phyloP scores from a whole-genome alignment of 192 early-diverging fungal species.

The Obelidium mucronatum region DNA sequence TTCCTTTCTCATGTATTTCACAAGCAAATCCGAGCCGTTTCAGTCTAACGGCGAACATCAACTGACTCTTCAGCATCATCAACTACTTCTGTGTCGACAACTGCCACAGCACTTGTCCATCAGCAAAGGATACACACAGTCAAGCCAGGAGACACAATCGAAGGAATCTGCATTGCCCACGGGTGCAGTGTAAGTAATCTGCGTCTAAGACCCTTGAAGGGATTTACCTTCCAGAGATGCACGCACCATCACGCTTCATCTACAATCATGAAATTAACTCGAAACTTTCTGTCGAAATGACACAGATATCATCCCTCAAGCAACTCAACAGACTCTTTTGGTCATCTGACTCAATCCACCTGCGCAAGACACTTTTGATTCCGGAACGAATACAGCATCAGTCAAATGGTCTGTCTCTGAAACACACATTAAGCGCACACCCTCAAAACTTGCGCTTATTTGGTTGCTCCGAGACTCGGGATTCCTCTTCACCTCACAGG shows the following conservation, averaged over 20 bases:
- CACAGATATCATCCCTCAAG: conserved; percentile 24
- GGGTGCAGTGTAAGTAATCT: conserved; percentile 14
- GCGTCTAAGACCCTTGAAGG: too few relatives aligned
- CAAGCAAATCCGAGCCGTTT: too few relatives aligned
- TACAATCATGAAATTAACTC: neutral
- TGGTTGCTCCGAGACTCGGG: too few relatives aligned
- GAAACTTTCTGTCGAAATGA: neutral
- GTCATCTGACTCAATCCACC: conserved; percentile 32
- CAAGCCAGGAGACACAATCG: conserved; percentile 17
- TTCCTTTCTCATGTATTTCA: too few relatives aligned
- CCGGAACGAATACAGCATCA: neutral
- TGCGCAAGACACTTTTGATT: conserved; percentile 18
- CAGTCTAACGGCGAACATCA: too few relatives aligned
- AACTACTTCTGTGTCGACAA: neutral
- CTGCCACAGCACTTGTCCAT: neutral
- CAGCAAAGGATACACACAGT: conserved; percentile 19
- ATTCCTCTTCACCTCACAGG: too few relatives aligned
- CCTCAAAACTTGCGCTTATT: conserved; percentile 4
- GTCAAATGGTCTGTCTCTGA: neutral
- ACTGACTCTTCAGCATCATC: neutral
- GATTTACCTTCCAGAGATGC: too few relatives aligned
- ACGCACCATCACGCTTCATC: neutral
- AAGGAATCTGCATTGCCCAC: conserved; percentile 29
- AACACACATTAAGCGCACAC: neutral
- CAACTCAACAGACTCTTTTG: conserved; percentile 27